Base-by-base conservation (phyloP, 1,139 yeast species). In the Trichomonascaceae sp. region DNA sequence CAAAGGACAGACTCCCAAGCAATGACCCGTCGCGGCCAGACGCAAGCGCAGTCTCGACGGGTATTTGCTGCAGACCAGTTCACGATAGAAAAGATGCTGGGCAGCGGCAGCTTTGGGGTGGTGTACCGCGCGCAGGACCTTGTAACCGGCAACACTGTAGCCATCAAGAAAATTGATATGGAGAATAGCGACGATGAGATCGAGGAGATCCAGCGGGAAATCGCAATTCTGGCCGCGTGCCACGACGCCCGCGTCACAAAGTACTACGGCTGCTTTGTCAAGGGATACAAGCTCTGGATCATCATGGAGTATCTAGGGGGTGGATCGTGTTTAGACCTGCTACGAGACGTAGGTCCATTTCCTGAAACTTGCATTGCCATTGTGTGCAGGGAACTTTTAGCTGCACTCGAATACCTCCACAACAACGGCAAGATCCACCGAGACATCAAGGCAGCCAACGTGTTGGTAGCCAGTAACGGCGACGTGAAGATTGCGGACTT, bases 401-500 rank as follows among this genome's bases (percentile, higher is more conserved):
- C 63, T 13, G 94, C 93, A 0, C 61, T 84, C 34, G 63, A 63
- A 8, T 84, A 84, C 51, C 60, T 84, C 36, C 94, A 84, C 51
- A 62, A 62, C 16, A 80, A 74, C 42, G 85, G 89, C 17, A 79
- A 81, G 53, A 82, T 84, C 34, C 95, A 84, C 51, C 64, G 95
- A 26, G 95, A 84, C 54, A 69, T 84, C 43, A 84, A 84, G 54
- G 82, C 92, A 1, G 95, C 92, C 27, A 84, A 84, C 48, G 71
- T 84, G 13, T 58, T 84, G 23, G 54, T 84, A n/a, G 73, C 76
- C 29, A 62, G 64, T 11, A 52, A 56, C 5, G 94, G 94, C 0
- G 76, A 70, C n/a, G 89, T 87, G 17, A 89, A 89, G 51, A 66
- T 89, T 36, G 95, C 96, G 2, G 99, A 92, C 57, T 89, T 89